A percentile compares a stretch with the other conserved stretches of the same genome.
Conservation (phyloP, 2,329 filamentous ascomycete species). For the Nothophoma quercina region DNA sequence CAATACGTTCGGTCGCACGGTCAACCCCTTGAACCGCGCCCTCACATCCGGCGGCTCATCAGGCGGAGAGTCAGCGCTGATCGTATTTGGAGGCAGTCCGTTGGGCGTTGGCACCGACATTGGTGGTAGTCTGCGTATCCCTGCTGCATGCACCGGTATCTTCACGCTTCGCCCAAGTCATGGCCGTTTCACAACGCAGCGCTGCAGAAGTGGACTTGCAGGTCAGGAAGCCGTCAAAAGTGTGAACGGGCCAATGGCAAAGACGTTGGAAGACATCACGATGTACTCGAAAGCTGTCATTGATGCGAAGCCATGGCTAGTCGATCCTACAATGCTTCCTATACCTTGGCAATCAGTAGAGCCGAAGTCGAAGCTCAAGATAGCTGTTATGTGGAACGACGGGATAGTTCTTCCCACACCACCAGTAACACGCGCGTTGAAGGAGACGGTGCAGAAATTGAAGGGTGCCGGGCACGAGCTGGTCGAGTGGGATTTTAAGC, state of each 20-base stretch:
- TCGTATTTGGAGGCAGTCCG: conserved; percentile 65
- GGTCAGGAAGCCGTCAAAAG: conserved; percentile 71
- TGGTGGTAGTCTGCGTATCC: conserved; percentile 63
- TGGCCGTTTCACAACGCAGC: conserved; percentile 66
- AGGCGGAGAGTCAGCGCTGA: conserved; percentile 71
- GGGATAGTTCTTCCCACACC: conserved; percentile 61
- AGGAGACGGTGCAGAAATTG: conserved; percentile 62
- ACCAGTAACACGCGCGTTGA: conserved; percentile 63
- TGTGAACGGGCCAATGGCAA: conserved; percentile 70
- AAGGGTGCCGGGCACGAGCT: conserved; percentile 61
- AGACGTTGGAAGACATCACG: conserved; percentile 60
- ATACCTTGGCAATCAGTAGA: conserved; percentile 61
- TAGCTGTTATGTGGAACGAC: conserved; percentile 65
- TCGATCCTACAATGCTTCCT: conserved; percentile 61
- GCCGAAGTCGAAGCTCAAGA: conserved; percentile 59
- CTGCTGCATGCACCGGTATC: conserved; percentile 65
- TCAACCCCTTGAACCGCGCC: conserved; percentile 67
- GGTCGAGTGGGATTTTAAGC: conserved; percentile 63
- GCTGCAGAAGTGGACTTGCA: conserved; percentile 64
- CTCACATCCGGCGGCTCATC: conserved; percentile 71
- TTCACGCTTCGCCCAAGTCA: conserved; percentile 65
- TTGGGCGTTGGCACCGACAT: conserved; percentile 72
- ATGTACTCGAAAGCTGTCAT: conserved; percentile 54
- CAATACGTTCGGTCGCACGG: conserved; percentile 68
- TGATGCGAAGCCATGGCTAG: conserved; percentile 58